Base-by-base conservation (phyloP, 208 protist genomes). In the Leishmania tarentolae region DNA sequence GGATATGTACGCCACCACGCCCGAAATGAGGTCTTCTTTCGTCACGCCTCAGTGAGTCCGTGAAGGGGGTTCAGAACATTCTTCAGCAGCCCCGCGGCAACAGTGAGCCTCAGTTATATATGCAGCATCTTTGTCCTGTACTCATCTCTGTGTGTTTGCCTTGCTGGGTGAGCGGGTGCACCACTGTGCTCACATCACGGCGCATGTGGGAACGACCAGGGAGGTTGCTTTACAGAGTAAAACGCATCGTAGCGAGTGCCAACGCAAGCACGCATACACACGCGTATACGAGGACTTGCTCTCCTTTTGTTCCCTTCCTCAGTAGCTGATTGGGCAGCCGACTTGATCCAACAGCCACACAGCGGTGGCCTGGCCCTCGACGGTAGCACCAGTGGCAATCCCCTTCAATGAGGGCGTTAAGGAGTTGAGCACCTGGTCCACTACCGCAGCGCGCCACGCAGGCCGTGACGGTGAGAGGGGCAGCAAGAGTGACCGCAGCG, bases 341-440 rank as follows among this genome's bases (percentile, higher is more conserved):
- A 76, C 75, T 35, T 79, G 61, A 42, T 44, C 42, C 44, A 85
- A 42, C 35, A 85, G 76, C 81, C 81, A 85, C 47, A 35, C 81
- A 28, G 81, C 81, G 1, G 81, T 85, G 9, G 81, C 24, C 68
- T 87, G 83, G 0, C 79, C 78, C 61, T 87, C 78, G n/a, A 80
- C 78, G 40, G 63, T 63, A 24, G 85, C 77, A 0, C 85, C 85
- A 1, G 81, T 88, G 28, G 76, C 81, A 28, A 88, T 85, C 2
- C 76, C 73, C 8, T 77, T 72, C n/a, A 88, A 63, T 5, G 85
- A 82, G 35, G 74, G 83, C 21, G 46, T 15, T 59, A 87, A 37
- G 42, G 79, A 79, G 6, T 44, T 83, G 42, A 68, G 37, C 80
- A 81, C 73, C 70, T 76, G 37, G n/a, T 69, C 50, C 19, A 78